Conservation (phyloP, 805 yeast genomes). For the Pichia phayaonensis region DNA sequence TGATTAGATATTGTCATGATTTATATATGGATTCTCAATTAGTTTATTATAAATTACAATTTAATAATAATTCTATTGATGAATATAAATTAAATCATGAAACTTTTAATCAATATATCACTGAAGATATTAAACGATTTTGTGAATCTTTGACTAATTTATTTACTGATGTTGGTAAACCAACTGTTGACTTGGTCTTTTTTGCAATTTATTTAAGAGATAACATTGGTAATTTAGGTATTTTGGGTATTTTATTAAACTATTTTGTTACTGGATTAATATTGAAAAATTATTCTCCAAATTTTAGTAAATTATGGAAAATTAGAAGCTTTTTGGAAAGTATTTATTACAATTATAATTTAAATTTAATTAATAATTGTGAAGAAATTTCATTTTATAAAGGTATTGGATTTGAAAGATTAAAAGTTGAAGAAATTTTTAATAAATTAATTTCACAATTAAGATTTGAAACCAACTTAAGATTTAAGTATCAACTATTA, state of each 20-base stretch:
- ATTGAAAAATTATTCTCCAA: conserved; percentile 69
- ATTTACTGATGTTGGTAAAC: conserved; percentile 87
- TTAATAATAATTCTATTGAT: conserved; percentile 36
- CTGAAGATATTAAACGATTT: conserved; percentile 77
- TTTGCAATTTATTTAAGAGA: conserved; percentile 79
- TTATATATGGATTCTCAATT: conserved; percentile 72
- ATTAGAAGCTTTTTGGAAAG: conserved; percentile 77
- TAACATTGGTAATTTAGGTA: conserved; percentile 81
- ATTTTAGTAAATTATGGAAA: conserved; percentile 73
- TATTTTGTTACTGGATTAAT: conserved; percentile 73
- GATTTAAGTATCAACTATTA: conserved; percentile 61
- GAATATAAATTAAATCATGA: conserved; percentile 35
- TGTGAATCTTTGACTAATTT: conserved; percentile 74
- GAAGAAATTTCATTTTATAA: conserved; percentile 94
- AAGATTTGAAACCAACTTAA: conserved; percentile 39
- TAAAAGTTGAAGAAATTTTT: conserved; percentile 55
- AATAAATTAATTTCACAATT: conserved; percentile 36
- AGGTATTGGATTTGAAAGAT: conserved; percentile 73
- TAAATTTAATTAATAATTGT: conserved; percentile 77
- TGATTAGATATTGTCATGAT: conserved; percentile 84
- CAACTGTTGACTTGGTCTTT: conserved; percentile 76
- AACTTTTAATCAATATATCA: conserved; percentile 79
- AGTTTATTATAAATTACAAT: conserved; percentile 76
- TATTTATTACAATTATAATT: conserved; percentile 76
- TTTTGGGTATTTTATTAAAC: conserved; percentile 71